Evolutionary conservation across 2,329 filamentous ascomycete genomes (phyloP).

Genomic region (Fusarium camptoceras): DNA sequence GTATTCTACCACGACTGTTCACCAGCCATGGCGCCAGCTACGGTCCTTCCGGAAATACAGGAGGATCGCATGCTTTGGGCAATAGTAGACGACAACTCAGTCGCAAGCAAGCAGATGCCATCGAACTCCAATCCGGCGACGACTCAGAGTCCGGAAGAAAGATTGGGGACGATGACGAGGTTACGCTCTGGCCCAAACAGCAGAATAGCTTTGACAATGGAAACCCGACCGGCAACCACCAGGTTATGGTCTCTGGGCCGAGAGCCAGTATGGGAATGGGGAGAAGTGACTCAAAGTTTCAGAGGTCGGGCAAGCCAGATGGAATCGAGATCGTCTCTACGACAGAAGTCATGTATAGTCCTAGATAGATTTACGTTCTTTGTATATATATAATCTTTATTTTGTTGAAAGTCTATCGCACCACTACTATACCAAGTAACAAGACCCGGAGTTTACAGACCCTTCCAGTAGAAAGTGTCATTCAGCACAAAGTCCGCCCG

Average conservation of each 20-base stretch:
- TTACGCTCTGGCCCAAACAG: constrained; percentile 31
- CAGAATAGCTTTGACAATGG: constrained; percentile 8
- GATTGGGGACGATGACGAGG: constrained; percentile 30
- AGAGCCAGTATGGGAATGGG: no score
- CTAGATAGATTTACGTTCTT: constrained; percentile 5
- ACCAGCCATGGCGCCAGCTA: constrained; percentile 20
- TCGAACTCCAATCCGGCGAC: constrained; percentile 40
- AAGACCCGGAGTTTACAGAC: neutral
- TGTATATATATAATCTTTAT: neutral
- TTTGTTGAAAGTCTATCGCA: rapidly evolving
- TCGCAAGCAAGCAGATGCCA: constrained; percentile 35
- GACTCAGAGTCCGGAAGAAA: constrained; percentile 37
- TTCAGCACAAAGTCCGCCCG: constrained; percentile 9
- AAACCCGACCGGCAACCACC: neutral
- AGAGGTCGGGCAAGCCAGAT: neutral
- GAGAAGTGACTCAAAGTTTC: neutral
- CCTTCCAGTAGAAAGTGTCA: constrained; percentile 30
- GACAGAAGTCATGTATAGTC: constrained; percentile 28
- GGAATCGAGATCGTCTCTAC: constrained; percentile 36
- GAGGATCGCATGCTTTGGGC: constrained; percentile 20
- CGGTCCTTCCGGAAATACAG: constrained; percentile 3
- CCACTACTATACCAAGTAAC: rapidly evolving
- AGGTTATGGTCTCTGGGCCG: constrained; percentile 21
- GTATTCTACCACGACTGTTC: constrained; percentile 27
- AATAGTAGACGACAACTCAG: constrained; percentile 34